Conservation (phyloP, 2,329 filamentous ascomycete species). For the Monosporascus cannonballus region DNA sequence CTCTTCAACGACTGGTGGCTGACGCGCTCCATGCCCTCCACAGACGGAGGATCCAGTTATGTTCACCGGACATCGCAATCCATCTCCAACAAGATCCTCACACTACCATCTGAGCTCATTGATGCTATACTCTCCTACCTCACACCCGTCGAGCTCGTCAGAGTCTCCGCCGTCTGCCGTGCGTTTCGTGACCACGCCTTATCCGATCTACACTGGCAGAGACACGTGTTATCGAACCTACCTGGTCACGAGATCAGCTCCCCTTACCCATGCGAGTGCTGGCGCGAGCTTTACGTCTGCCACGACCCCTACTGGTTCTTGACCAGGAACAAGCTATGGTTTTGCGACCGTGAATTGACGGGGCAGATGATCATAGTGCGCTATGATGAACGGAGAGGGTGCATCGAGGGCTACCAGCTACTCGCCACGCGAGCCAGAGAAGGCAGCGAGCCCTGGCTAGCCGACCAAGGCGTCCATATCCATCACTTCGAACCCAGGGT, state of each 20-base stretch:
- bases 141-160: constrained; percentile 55
- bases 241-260: constrained; percentile 47
- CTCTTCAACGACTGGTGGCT: background rate
- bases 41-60: constrained; percentile 1
- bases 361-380: constrained; percentile 72
- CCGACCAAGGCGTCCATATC: constrained; percentile 60
- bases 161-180: constrained; percentile 55
- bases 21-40: background rate
- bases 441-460: constrained; percentile 57
- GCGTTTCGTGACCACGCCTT: constrained; percentile 51
- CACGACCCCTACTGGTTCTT: constrained; percentile 85
- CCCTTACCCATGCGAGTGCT: constrained; percentile 56
- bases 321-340: constrained; percentile 76
- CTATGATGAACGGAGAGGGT: constrained; percentile 65
- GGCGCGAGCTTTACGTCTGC: constrained; percentile 63
- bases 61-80: constrained; percentile 1
- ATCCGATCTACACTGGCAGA: constrained; percentile 67
- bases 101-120: constrained; percentile 69
- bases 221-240: constrained; percentile 62
- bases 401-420: constrained; percentile 76
- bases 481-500: constrained; percentile 67
- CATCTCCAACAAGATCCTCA: constrained; percentile 32
- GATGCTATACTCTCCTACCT: constrained; percentile 65
- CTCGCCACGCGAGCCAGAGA: constrained; percentile 56
- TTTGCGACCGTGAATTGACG: constrained; percentile 65